Conservation (phyloP, 2,329 filamentous ascomycete genomes). For the Colletotrichum tanaceti region DNA sequence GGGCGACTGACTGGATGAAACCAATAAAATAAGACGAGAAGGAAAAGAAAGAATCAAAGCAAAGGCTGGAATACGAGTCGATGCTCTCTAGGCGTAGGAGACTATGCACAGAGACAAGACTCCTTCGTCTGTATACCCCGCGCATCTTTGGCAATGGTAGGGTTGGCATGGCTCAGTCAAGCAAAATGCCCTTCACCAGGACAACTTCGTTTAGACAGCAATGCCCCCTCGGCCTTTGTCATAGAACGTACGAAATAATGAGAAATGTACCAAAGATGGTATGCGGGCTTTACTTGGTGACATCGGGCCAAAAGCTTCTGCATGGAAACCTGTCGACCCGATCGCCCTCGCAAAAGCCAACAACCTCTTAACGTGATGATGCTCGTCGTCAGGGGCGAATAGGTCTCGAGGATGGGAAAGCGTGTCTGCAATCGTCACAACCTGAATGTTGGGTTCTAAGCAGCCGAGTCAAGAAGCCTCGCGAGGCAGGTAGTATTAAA, state of each 20-base stretch:
- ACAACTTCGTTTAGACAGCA: not conserved
- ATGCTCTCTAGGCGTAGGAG: conserved; percentile 19
- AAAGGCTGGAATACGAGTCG: conserved; percentile 2
- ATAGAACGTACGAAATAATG: conserved; percentile 39
- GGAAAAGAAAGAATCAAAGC: too few relatives aligned
- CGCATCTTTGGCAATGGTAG: conserved; percentile 16
- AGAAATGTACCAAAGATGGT: conserved; percentile 29
- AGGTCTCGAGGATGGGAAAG: not conserved
- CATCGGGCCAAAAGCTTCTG: too few relatives aligned
- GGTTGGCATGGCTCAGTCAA: conserved; percentile 1
- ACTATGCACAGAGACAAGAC: conserved; percentile 8
- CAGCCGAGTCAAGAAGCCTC: not conserved
- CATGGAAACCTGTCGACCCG: too few relatives aligned
- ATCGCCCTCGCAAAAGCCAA: not conserved
- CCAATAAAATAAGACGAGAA: not conserved
- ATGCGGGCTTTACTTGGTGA: not conserved
- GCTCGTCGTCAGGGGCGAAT: not conserved
- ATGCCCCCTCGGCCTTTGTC: not conserved
- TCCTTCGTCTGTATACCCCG: conserved; percentile 23
- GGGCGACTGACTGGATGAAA: not conserved
- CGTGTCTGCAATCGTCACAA: not conserved
- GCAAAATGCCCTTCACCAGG: not conserved
- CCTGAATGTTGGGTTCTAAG: too few relatives aligned
- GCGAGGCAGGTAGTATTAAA: not conserved
- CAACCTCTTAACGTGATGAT: not conserved